Percentiles rank a stretch among this genome's conserved stretches.
phyloP scores from a whole-genome alignment of 2,329 filamentous ascomycete species.

The Samsoniella hepiali region DNA sequence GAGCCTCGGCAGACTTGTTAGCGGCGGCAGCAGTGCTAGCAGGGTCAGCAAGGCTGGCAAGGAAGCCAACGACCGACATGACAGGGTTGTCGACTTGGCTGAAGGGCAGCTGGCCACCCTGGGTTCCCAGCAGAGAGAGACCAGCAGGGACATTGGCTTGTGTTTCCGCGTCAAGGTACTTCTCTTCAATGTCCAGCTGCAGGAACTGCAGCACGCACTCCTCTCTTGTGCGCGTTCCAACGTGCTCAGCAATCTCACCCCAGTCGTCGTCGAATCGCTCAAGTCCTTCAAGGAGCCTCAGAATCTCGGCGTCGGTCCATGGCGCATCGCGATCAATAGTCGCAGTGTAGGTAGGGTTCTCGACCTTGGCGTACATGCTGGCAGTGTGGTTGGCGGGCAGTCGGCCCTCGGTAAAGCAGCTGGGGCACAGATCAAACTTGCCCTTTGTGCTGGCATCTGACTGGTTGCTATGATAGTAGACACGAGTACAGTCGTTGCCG shows the following conservation, averaged over 20 bases:
- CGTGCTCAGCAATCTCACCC: conserved; percentile 88
- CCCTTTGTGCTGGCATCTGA: conserved; percentile 59
- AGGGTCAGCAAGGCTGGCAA: conserved; percentile 87
- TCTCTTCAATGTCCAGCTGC: conserved; percentile 95
- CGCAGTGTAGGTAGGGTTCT: conserved; percentile 78
- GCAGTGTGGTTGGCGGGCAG: conserved; percentile 76
- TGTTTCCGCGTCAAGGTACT: conserved; percentile 79
- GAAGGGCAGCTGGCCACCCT: conserved; percentile 81
- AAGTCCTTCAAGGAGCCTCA: conserved; percentile 85
- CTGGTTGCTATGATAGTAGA: conserved; percentile 58
- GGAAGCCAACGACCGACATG: conserved; percentile 91
- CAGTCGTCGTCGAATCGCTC: conserved; percentile 96
- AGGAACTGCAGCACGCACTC: conserved; percentile 97
- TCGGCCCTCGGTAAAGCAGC: conserved; percentile 81
- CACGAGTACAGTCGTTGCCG: conserved; percentile 77
- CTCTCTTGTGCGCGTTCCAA: conserved; percentile 85
- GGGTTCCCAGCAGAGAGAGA: conserved; percentile 64
- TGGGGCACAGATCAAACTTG: conserved; percentile 87
- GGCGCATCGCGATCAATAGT: conserved; percentile 79
- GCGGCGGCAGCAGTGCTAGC: conserved; percentile 87
- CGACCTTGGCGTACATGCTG: conserved; percentile 81
- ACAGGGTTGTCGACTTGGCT: conserved; percentile 93
- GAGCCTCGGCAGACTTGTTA: conserved; percentile 79
- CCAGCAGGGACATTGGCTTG: conserved; percentile 51
- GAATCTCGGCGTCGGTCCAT: conserved; percentile 86